Conservation (phyloP, 805 yeast species). For the Starmerella stellata region DNA sequence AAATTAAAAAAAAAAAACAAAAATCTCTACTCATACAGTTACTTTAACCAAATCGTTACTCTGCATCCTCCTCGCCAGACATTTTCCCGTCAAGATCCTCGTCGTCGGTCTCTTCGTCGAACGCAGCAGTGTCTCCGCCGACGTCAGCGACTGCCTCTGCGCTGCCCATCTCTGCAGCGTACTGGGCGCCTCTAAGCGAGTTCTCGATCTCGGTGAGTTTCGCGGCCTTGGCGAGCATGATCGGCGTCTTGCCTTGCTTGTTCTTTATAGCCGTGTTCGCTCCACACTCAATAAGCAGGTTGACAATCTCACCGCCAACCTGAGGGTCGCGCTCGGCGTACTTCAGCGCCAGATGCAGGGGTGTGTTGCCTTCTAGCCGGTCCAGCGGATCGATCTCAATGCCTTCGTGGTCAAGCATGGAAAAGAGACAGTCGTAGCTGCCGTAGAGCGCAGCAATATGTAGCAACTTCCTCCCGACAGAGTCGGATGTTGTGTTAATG, state of each 20-base stretch:
- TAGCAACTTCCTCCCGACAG: slow-evolving; percentile 62
- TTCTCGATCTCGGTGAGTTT: slow-evolving; percentile 39
- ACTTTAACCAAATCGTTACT: too few relatives aligned
- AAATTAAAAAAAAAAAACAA: too few relatives aligned
- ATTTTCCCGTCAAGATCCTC: slow-evolving; percentile 5
- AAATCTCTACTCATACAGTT: too few relatives aligned
- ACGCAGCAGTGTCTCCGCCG: slow-evolving; percentile 12
- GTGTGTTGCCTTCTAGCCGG: slow-evolving; percentile 62
- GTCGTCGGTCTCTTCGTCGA: slow-evolving; percentile 8
- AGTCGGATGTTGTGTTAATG: slow-evolving; percentile 53
- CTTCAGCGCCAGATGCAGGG: slow-evolving; percentile 69
- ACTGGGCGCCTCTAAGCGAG: slow-evolving; percentile 66
- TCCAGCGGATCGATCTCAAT: slow-evolving; percentile 75
- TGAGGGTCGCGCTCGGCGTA: slow-evolving; percentile 56
- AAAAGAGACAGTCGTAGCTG: slow-evolving; percentile 65
- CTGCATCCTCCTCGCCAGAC: slow-evolving; percentile 1
- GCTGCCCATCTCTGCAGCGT: slow-evolving; percentile 17
- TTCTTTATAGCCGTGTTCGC: slow-evolving; percentile 49
- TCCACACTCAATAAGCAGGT: slow-evolving; percentile 78
- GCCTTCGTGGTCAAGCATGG: slow-evolving; percentile 68
- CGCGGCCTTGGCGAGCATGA: slow-evolving; percentile 36
- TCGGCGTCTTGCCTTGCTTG: slow-evolving; percentile 51
- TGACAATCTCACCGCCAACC: slow-evolving; percentile 43
- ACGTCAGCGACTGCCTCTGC: slow-evolving; percentile 12
- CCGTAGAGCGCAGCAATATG: slow-evolving; percentile 74